Conservation (phyloP, 805 yeast genomes). For the Saccharomycopsis guyanensis region DNA sequence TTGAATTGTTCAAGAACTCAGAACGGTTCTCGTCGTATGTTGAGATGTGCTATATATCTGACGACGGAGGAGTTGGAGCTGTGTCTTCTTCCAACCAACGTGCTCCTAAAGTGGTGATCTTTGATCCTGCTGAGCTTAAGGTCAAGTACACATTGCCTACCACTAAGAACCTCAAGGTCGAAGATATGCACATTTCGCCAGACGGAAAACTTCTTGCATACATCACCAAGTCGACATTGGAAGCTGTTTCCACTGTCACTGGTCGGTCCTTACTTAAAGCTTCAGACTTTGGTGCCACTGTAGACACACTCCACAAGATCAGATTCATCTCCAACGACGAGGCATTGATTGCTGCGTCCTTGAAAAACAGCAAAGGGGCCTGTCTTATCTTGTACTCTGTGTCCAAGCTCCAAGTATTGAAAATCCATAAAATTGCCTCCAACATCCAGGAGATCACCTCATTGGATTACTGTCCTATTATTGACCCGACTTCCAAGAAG, state of each 20-base stretch:
- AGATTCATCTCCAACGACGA: slow-evolving; percentile 32
- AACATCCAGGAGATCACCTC: slow-evolving; percentile 52
- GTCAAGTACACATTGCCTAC: slow-evolving; percentile 49
- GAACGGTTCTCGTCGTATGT: slow-evolving; percentile 29
- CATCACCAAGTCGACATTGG: slow-evolving; percentile 48
- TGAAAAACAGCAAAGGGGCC: slow-evolving; percentile 36
- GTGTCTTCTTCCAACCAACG: slow-evolving; percentile 50
- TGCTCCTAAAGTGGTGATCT: slow-evolving; percentile 57
- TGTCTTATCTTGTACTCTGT: slow-evolving; percentile 23
- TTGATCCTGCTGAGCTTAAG: slow-evolving; percentile 49
- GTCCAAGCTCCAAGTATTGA: slow-evolving; percentile 10
- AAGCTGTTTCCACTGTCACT: slow-evolving; percentile 42
- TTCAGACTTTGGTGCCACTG: slow-evolving; percentile 24
- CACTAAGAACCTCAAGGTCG: slow-evolving; percentile 39
- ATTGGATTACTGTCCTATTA: slow-evolving; percentile 32
- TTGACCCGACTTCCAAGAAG: slow-evolving; percentile 18
- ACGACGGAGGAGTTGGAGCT: slow-evolving; percentile 56
- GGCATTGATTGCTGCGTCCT: slow-evolving; percentile 38
- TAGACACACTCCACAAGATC: slow-evolving; percentile 35
- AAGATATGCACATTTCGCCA: slow-evolving; percentile 62
- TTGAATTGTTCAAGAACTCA: slow-evolving; percentile 44
- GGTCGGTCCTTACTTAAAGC: slow-evolving; percentile 32
- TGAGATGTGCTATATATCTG: slow-evolving; percentile 42
- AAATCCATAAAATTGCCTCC: slow-evolving; percentile 21
- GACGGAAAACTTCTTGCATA: slow-evolving; percentile 59